Conservation (phyloP, 257 asterid genomes). For the Nicotiana attenuata region DNA sequence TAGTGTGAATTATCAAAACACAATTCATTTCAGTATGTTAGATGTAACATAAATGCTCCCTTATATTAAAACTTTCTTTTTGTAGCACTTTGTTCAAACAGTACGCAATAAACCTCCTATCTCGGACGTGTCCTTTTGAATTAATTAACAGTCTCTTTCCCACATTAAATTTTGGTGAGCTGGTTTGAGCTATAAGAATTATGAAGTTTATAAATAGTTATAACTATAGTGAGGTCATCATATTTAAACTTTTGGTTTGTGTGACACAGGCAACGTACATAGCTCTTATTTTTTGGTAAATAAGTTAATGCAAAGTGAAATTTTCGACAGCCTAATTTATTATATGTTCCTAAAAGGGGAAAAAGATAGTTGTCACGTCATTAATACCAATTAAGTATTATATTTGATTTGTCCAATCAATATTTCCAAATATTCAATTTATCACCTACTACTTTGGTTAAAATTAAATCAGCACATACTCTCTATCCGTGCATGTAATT, state of each 20-base stretch:
- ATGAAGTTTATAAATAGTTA: neutral
- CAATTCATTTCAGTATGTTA: neutral
- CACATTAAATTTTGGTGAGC: neutral
- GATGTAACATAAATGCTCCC: neutral
- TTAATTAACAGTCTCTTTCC: neutral
- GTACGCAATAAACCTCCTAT: neutral
- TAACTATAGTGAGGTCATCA: neutral
- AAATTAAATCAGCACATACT: neutral
- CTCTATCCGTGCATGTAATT: neutral
- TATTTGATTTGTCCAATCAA: neutral
- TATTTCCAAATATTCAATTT: neutral
- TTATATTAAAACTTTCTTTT: neutral
- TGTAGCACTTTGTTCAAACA: no score
- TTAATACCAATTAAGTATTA: neutral
- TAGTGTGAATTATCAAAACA: neutral
- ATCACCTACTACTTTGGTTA: neutral
- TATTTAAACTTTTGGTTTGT: neutral
- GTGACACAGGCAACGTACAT: neutral
- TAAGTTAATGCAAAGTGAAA: constrained; percentile 1
- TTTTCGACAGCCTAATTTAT: neutral
- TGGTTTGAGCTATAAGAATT: neutral
- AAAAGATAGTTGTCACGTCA: neutral
- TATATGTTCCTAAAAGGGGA: neutral
- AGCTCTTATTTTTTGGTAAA: neutral
- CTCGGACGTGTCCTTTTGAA: no score